Percentiles rank a stretch among this genome's conserved stretches.
phyloP scores from a whole-genome alignment of 1,284 basidiomycete species.

The Meira miltonrushii region DNA sequence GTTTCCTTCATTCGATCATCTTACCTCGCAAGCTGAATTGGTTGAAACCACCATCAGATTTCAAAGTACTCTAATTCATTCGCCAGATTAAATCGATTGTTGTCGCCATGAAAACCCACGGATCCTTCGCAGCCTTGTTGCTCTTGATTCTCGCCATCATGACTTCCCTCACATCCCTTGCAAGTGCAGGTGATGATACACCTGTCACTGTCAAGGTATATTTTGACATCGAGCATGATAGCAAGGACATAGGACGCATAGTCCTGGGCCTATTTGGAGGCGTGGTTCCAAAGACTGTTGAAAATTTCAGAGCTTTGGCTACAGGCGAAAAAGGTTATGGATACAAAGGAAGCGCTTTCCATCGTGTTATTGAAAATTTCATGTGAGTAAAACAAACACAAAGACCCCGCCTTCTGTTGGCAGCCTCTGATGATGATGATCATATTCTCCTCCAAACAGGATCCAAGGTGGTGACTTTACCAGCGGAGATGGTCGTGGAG shows the following conservation, averaged over 20 bases:
- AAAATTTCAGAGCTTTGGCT: slow-evolving; percentile 21
- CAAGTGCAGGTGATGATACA: not conserved
- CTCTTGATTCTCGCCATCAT: too few relatives aligned
- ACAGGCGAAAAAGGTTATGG: slow-evolving; percentile 21
- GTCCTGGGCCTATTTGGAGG: slow-evolving; percentile 43
- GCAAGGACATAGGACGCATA: slow-evolving; percentile 42
- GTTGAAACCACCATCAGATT: too few relatives aligned
- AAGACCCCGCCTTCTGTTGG: too few relatives aligned
- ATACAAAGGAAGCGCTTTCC: slow-evolving; percentile 25
- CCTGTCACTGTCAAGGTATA: slow-evolving; percentile 21
- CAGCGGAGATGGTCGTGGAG: slow-evolving; percentile 47
- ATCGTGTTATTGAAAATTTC: slow-evolving; percentile 61
- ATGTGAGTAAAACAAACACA: slow-evolving; percentile 49
- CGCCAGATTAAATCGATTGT: too few relatives aligned
- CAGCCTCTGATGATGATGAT: too few relatives aligned
- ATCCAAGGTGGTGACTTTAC: slow-evolving; percentile 49
- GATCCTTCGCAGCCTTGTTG: too few relatives aligned
- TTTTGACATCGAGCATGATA: slow-evolving; percentile 48
- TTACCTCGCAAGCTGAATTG: too few relatives aligned
- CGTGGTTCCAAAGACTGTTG: slow-evolving; percentile 44
- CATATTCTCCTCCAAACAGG: slow-evolving; percentile 10
- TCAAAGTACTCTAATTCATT: too few relatives aligned
- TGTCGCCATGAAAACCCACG: too few relatives aligned
- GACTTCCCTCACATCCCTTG: not conserved
- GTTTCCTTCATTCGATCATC: too few relatives aligned